Evolutionary conservation across 1,284 basidiomycete genomes (phyloP), one percentile per base, ranked within the genome.

Genomic region (Ganoderma meredithae): DNA sequence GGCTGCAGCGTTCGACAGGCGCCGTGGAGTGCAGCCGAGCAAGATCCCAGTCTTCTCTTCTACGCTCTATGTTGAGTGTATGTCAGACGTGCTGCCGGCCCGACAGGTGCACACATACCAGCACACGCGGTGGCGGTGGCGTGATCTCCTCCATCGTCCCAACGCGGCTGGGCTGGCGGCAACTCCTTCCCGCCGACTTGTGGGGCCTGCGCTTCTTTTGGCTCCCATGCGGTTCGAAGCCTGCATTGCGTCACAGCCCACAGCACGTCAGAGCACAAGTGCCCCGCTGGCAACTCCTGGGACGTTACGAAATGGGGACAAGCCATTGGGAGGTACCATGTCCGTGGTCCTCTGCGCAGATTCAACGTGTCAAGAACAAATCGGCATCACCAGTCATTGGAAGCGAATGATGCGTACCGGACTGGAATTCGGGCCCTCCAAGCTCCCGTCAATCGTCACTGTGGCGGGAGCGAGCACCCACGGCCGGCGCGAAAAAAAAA

Each of bases 41-140:
- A 22, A 17, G 44, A 47, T 47, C 44, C 44, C 44, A 47, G 49
- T 22, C 52, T 55, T 55, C 52, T 55, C 27, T 55, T 55, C 52
- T 55, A 55, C 13, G 27, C 27, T 55, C 27, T 17, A 31, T 33
- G 52, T 31, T 13, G 9, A 22, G 15, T 13, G 19, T 27, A 31
- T 31, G 52, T 33, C 27, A 33, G 52, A 55, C 13, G 7, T 55
- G 27, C 5, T 33, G 27, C 25, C 52, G 13, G 27, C 25, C 52
- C 52, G 27, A 53, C 52, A 31, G 52, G 27, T 53, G 13, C 15
- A 25, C 25, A 53, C 52, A 27, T 53, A 53, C 12, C 27, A 31
- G 52, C 5, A 25, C 12, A 53, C 25, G 13, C 10, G 25, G 52
- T 53, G 52, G 52, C 52, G 27, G 52, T 55, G 52, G 52, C 52